Conservation (phyloP, 2,329 filamentous ascomycete genomes). For the Fusarium dlaminii region DNA sequence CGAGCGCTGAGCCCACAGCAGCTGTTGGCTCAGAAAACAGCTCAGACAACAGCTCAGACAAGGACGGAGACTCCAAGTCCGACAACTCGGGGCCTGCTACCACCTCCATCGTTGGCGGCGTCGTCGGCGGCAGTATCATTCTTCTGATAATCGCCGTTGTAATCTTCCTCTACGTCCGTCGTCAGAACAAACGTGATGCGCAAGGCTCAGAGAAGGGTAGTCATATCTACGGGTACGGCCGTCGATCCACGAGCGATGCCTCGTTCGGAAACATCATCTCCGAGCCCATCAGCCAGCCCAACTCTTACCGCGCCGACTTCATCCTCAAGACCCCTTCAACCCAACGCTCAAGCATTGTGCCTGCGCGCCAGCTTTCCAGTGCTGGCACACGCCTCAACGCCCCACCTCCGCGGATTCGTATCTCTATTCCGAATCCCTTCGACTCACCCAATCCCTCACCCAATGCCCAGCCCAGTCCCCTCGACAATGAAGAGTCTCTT, state of each 20-base stretch:
- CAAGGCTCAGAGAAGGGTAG: conserved; percentile 34
- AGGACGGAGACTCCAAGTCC: conserved; percentile 12
- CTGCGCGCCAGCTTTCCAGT: conserved; percentile 16
- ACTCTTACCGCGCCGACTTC: conserved; percentile 62
- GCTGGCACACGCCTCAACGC: conserved; percentile 26
- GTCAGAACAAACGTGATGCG: conserved; percentile 38
- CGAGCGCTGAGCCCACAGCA: conserved; percentile 25
- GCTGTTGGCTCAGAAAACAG: conserved; percentile 20
- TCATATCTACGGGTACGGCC: conserved; percentile 17
- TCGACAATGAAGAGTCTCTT: conserved; percentile 37
- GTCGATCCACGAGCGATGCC: conserved; percentile 36
- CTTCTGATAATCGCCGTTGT: conserved; percentile 53
- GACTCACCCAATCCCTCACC: conserved; percentile 46
- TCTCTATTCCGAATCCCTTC: conserved; percentile 51
- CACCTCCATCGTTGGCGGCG: conserved; percentile 57
- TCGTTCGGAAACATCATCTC: conserved; percentile 61
- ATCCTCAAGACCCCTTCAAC: conserved; percentile 52
- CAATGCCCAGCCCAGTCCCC: conserved; percentile 36
- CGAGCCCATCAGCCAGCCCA: conserved; percentile 61
- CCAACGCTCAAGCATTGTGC: conserved; percentile 16
- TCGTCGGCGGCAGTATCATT: conserved; percentile 57
- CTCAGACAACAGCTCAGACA: conserved; percentile 9
- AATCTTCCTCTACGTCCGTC: conserved; percentile 53
- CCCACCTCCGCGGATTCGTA: conserved; percentile 34
- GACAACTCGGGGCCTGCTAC: conserved; percentile 45